phyloP scores from a whole-genome alignment of 179 eudicot genomes.

The Heliamphora ciliata region DNA sequence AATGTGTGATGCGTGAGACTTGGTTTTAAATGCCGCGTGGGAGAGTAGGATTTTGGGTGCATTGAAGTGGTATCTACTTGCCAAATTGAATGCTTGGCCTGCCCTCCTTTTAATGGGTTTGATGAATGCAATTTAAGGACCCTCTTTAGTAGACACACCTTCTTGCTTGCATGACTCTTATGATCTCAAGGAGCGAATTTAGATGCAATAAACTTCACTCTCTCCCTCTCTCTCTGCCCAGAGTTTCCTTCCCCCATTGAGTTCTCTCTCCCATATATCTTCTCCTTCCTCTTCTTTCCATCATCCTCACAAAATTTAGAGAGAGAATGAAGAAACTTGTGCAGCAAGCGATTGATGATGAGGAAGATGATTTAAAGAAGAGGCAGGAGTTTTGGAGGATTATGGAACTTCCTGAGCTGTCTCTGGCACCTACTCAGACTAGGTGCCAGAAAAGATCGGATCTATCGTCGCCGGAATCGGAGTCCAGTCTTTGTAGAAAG shows the following conservation, averaged over 20 bases:
- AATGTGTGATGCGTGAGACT: background rate
- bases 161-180: slow-evolving; percentile 16
- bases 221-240: background rate
- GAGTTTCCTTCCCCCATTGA: background rate
- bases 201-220: background rate
- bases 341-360: background rate
- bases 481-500: slow-evolving; percentile 11
- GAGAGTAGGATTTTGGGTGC: slow-evolving; percentile 19
- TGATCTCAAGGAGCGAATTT: background rate
- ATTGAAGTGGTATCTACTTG: slow-evolving; percentile 22
- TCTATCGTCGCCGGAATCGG: background rate
- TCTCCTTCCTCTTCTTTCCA: background rate
- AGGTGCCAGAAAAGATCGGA: background rate
- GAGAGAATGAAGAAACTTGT: background rate
- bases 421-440: slow-evolving; percentile 14
- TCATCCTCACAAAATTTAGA: background rate
- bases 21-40: slow-evolving; percentile 18
- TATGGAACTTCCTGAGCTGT: slow-evolving; percentile 22
- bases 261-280: background rate
- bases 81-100: slow-evolving; percentile 21
- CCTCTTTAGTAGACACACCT: slow-evolving; percentile 13
- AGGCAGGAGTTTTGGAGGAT: slow-evolving; percentile 1
- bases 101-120: slow-evolving; percentile 12
- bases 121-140: background rate
- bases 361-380: background rate